These are phyloP conservation scores for Pseudisothecium myosuroides DNA, from an alignment of 225 moss, liverwort and hornwort species.

Conservation along the genomic window DNA sequence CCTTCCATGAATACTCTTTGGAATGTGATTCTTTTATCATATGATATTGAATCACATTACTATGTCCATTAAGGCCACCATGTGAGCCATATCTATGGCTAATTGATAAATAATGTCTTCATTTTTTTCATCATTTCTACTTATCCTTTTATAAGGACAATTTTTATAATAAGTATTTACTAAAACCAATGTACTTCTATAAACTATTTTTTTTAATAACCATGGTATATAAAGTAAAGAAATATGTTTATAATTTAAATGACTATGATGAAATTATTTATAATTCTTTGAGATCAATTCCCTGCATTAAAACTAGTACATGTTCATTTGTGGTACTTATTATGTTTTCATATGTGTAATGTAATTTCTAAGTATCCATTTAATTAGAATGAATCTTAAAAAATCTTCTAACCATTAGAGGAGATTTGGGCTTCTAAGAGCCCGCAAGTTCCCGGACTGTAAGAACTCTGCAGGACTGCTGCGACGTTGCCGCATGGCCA, in stretches of 20 bases:
- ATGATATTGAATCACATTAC: neutral
- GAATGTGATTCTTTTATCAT: neutral
- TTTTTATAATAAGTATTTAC: neutral
- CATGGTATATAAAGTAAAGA: neutral
- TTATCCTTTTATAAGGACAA: rapidly evolving
- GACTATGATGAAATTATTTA: too few species aligned
- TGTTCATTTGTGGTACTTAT: rapidly evolving
- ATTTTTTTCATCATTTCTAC: neutral
- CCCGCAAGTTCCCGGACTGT: too few species aligned
- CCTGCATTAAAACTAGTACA: rapidly evolving
- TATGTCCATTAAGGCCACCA: neutral
- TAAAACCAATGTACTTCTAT: neutral
- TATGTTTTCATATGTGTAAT: neutral
- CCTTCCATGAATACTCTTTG: neutral
- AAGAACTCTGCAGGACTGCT: too few species aligned
- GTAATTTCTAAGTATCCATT: neutral
- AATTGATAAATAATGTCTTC: neutral
- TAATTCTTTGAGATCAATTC: too few species aligned
- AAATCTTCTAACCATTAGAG: too few species aligned
- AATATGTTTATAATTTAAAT: neutral
- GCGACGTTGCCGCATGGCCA: too few species aligned
- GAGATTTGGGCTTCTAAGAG: too few species aligned
- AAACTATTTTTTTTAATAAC: neutral
- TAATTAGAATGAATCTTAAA: neutral
- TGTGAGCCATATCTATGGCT: neutral